These are phyloP conservation scores for Spathaspora boniae DNA, from an alignment of 805 yeast species.

Conservation along the genomic window DNA sequence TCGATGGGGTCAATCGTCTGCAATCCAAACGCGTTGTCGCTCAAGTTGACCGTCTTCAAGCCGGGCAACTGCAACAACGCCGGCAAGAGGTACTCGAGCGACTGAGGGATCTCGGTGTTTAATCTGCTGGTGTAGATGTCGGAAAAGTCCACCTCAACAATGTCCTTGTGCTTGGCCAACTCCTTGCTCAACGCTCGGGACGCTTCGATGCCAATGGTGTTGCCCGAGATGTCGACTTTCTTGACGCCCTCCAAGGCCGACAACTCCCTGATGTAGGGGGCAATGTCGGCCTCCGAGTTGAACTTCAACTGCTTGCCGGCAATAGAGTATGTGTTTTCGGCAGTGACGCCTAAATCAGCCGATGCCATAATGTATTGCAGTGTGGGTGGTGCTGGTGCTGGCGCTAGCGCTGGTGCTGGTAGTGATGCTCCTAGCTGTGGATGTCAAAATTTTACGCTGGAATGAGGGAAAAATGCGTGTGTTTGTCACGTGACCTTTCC, in stretches of 20 bases:
- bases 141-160: conserved; percentile 74
- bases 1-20: conserved; percentile 92
- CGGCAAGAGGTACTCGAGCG: conserved; percentile 69
- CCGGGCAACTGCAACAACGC: conserved; percentile 67
- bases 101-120: conserved; percentile 88
- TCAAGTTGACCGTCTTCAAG: conserved; percentile 70
- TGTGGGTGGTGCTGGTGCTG: not conserved
- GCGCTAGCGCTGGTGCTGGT: not conserved
- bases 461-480: too few species aligned
- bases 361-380: conserved; percentile 17
- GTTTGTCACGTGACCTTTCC: too few species aligned
- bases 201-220: conserved; percentile 91
- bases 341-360: conserved; percentile 34
- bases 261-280: conserved; percentile 63
- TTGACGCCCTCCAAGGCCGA: conserved; percentile 32
- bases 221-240: conserved; percentile 82
- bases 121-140: conserved; percentile 94
- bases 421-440: too few species aligned
- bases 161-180: conserved; percentile 39
- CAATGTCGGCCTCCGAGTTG: conserved; percentile 67
- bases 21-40: conserved; percentile 96
- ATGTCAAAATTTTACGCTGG: too few species aligned
- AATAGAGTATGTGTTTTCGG: conserved; percentile 49
- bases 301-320: conserved; percentile 76
- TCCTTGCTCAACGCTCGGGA: conserved; percentile 66